Base-by-base conservation (phyloP, 2,329 filamentous ascomycete species). In the Ascochyta koolunga region DNA sequence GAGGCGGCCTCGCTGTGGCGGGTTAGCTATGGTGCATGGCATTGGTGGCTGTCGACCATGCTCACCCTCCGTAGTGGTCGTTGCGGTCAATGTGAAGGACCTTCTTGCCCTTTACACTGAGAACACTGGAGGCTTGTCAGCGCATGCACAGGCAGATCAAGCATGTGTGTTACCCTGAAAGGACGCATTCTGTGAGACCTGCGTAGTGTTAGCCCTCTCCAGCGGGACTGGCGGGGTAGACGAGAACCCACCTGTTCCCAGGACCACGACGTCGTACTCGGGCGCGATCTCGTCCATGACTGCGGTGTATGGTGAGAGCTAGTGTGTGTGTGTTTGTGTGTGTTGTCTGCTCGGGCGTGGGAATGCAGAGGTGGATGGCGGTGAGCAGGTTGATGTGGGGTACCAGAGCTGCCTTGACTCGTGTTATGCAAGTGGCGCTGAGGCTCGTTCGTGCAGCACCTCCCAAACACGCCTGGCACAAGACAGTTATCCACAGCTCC, bases 21-120 rank as follows among this genome's bases (percentile, higher is more conserved):
- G 50, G 62, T 76, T 21, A 74, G 69, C 51, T 55, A 47, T 36
- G 27, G 18, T 49, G 43, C 43, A 32, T 32, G 54, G 56, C 21
- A 7, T n/a, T n/a, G 35, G 8, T 2, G 19, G 51, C 41, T 36
- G 16, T 41, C 13, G n/a, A 19, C 36, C 33, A 56, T 32, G 83
- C 89, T 71, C 81, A 96, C 93, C 91, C 95, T 85, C 95, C 95
- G 74, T 97, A 98, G 82, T 98, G 93, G 77, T 96, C 91, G 77
- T 98, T 98, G 75, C 93, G 89, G 81, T 98, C 95, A 77, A 99
- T 96, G 82, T 99, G 95, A 64, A 99, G 86, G 73, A 99, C 95
- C 83, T 98, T 98, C 84, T 96, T 93, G 78, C 93, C 93, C 84
- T 98, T 97, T 71, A 98, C 93, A 82, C 92, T 96, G 75, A 98